Conservation (phyloP, 257 asterid species). For the Ophiorrhiza pumila region DNA sequence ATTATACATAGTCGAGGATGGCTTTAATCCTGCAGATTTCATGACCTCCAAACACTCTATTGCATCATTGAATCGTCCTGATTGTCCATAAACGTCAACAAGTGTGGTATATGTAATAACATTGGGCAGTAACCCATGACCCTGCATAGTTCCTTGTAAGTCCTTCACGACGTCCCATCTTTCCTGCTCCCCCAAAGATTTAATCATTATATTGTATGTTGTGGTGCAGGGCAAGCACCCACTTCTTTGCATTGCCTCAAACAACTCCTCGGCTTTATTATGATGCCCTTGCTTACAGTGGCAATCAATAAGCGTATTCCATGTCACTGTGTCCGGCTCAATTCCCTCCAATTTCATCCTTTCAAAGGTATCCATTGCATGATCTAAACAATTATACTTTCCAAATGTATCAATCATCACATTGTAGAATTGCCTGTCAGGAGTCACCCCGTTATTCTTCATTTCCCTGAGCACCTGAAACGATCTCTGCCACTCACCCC, state of each 20-base stretch:
- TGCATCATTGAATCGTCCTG: conserved; percentile 85
- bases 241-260: conserved; percentile 65
- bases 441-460: conserved; percentile 70
- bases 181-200: conserved; percentile 76
- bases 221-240: conserved; percentile 74
- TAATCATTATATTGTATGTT: conserved; percentile 84
- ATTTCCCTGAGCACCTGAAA: conserved; percentile 94
- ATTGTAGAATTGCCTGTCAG: conserved; percentile 78
- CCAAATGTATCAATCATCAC: conserved; percentile 94
- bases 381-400: conserved; percentile 80
- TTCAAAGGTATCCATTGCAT: conserved; percentile 73
- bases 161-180: conserved; percentile 85
- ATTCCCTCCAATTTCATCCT: conserved; percentile 81
- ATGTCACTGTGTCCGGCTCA: conserved; percentile 75
- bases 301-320: conserved; percentile 94
- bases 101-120: conserved; percentile 92
- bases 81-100: conserved; percentile 75
- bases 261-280: conserved; percentile 58
- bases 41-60: conserved; percentile 90
- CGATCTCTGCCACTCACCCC: conserved; percentile 95
- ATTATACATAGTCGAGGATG: conserved; percentile 89
- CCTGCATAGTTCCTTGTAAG: conserved; percentile 65
- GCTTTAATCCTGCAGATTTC: conserved; percentile 84
- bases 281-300: conserved; percentile 79
- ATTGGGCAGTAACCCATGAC: conserved; percentile 78